Base-by-base conservation (phyloP, 2,329 filamentous ascomycete genomes). In the Diatrype stigma region DNA sequence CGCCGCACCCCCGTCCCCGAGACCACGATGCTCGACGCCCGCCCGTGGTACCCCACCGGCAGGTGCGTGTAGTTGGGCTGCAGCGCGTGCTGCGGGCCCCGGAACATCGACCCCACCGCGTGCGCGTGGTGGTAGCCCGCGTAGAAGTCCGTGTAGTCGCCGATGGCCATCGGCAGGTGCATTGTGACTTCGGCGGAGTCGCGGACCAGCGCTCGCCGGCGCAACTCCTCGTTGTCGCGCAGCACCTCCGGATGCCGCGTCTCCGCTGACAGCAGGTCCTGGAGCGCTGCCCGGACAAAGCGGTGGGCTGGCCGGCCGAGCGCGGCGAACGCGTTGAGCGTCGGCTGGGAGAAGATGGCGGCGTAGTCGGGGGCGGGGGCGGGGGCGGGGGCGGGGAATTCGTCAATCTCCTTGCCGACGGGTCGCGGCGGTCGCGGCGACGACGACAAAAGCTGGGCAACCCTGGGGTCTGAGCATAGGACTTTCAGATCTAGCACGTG, bases 101-200 rank as follows among this genome's bases (percentile, higher is more conserved):
- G 81, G 70, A 93, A 90, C 54, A 93, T 76, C 11, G 79, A 76
- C 3, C 87, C 88, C 16, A 86, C 79, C 51, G 61, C 56, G 70
- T 83, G 86, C 17, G 89, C 89, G 70, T 94, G 89, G 65, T 92
- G 86, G 56, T 86, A 73, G 14, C 89, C 89, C 10, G 86, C 89
- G 64, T 90, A 94, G 73, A 94, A 94, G 68, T 94, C 89, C 1
- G 89, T 90, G 67, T 93, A 94, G 67, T 93, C 89, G 23, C 87
- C 86, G 59, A 93, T 90, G 49, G 78, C 75, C 81, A 94, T 84
- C 2, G 89, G 89, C 7, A 93, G 63, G 62, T 92, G 86, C 63
- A 79, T 84, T 55, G 75, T 80, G 46, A 85, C 80, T 19, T 82
- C 72, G 4, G 26, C 26, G 26, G 10, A 5, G 26, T 30, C 26